Evolutionary conservation across 1,284 basidiomycete genomes (phyloP).

Genomic region (Bondarzewia mesenterica): DNA sequence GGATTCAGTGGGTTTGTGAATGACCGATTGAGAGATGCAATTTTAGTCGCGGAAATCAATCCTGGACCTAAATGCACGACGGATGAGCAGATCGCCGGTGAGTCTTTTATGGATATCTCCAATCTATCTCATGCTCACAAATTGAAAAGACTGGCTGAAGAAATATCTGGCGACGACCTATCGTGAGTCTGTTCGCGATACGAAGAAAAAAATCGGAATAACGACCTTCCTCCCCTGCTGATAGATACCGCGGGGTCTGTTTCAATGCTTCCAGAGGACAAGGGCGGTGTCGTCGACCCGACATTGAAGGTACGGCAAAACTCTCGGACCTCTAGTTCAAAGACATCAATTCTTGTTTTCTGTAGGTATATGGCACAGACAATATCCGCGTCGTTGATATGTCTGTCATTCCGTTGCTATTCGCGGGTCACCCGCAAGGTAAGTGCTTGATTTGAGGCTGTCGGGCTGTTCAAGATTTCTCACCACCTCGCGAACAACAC

Average conservation of each 20-base stretch:
- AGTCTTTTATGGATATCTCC: neutral
- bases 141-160: neutral
- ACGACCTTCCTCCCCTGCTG: too few species aligned
- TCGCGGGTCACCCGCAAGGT: constrained; percentile 30
- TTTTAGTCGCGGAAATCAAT: constrained; percentile 21
- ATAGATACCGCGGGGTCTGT: constrained; percentile 33
- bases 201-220: too few species aligned
- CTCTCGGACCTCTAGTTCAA: neutral
- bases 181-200: too few species aligned
- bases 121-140: neutral
- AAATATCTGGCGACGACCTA: neutral
- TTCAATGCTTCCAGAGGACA: constrained; percentile 52
- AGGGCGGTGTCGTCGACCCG: constrained; percentile 50
- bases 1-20: neutral
- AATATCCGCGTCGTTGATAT: constrained; percentile 48
- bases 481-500: neutral
- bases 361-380: constrained; percentile 38
- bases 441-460: neutral
- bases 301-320: constrained; percentile 18
- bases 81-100: neutral
- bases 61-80: constrained; percentile 26
- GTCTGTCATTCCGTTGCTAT: constrained; percentile 34
- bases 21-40: neutral
- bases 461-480: neutral
- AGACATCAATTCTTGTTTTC: neutral